phyloP scores from a whole-genome alignment of 1,284 basidiomycete species.

The Cystobasidium slooffiae region DNA sequence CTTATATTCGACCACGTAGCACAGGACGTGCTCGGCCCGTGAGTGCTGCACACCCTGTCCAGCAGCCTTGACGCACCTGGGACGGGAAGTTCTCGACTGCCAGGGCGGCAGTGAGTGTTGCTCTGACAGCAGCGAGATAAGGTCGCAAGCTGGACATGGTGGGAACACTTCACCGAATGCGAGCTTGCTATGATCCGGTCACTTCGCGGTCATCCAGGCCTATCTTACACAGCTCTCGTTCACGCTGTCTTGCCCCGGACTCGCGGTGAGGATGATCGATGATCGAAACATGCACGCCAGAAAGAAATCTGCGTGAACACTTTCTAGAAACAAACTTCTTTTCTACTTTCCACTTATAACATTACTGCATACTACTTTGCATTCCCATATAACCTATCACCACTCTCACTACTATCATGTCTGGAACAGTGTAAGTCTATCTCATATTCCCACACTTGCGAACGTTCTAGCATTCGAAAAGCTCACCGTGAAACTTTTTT shows the following conservation, averaged over 20 bases:
- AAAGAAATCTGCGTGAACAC: conserved; percentile 16
- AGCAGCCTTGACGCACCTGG: conserved; percentile 65
- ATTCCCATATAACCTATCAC: background rate
- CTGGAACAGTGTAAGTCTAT: conserved; percentile 26
- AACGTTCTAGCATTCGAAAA: background rate
- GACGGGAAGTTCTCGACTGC: conserved; percentile 97
- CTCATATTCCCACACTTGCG: background rate
- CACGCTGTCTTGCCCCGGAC: background rate
- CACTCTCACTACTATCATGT: conserved; percentile 5
- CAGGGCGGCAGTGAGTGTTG: conserved; percentile 93
- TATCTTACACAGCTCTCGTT: background rate
- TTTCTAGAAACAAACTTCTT: background rate
- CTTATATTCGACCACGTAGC: background rate
- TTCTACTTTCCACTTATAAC: conserved; percentile 9
- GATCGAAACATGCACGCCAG: background rate
- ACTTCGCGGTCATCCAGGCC: background rate
- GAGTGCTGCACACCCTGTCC: background rate
- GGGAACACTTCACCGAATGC: background rate
- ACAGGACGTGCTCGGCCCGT: background rate
- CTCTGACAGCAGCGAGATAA: conserved; percentile 93
- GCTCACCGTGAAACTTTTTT: conserved; percentile 32
- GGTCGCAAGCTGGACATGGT: conserved; percentile 67
- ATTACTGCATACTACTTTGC: background rate
- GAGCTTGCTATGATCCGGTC: too few species aligned
- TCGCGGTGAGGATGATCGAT: conserved; percentile 1